Conservation (phyloP, 805 yeast species). For the Metschnikowia dekortorum region DNA sequence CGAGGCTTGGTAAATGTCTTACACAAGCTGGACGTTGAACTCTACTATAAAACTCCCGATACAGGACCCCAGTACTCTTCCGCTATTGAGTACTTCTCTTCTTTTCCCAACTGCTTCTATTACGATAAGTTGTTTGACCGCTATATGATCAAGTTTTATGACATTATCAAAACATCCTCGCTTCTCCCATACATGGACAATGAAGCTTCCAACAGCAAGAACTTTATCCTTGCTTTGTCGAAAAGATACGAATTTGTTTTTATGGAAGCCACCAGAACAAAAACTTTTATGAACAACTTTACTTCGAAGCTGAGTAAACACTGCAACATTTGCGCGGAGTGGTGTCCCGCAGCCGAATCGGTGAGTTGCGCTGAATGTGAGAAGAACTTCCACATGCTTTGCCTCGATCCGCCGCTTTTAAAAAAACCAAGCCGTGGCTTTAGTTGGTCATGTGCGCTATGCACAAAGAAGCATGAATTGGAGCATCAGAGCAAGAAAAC, state of each 20-base stretch:
- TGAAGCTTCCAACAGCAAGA: conserved; percentile 49
- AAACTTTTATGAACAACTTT: conserved; percentile 59
- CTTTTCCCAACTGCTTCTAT: conserved; percentile 68
- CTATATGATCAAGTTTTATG: conserved; percentile 78
- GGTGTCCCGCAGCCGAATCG: conserved; percentile 75
- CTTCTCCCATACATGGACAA: conserved; percentile 33
- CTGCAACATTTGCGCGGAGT: conserved; percentile 75
- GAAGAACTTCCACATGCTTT: conserved; percentile 68
- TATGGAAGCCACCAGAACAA: conserved; percentile 64
- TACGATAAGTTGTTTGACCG: conserved; percentile 83
- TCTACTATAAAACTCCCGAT: conserved; percentile 21
- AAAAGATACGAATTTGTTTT: conserved; percentile 71
- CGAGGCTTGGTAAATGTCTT: conserved; percentile 72
- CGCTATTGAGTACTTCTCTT: conserved; percentile 47
- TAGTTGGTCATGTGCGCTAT: conserved; percentile 84
- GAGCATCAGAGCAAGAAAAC: conserved; percentile 36
- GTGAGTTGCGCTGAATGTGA: conserved; percentile 78
- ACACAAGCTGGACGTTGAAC: conserved; percentile 63
- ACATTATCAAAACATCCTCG: conserved; percentile 58
- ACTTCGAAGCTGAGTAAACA: conserved; percentile 41
- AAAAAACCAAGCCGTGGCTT: conserved; percentile 82
- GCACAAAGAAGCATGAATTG: conserved; percentile 57
- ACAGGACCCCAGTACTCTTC: conserved; percentile 9
- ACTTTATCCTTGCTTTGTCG: conserved; percentile 56
- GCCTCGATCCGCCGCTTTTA: conserved; percentile 79